Evolutionary conservation across 2,329 filamentous ascomycete genomes (phyloP).

Genomic region (Ascochyta pisi): DNA sequence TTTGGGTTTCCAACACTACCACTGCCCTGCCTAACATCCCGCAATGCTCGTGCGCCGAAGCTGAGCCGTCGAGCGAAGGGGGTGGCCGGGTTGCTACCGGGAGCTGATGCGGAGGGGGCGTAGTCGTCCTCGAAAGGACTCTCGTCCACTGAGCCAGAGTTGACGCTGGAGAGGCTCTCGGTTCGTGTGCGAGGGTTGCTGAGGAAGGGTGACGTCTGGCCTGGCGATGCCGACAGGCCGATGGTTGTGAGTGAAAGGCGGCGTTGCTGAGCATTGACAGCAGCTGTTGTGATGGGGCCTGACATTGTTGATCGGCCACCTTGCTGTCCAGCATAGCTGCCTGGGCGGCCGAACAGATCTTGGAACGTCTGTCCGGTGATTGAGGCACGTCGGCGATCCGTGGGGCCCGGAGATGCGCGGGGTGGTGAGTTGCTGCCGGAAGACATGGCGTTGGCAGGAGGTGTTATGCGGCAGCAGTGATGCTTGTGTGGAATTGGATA

Average conservation of each 20-base stretch:
- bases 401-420: constrained; percentile 44
- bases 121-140: constrained; percentile 63
- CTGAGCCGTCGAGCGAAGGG: constrained; percentile 87
- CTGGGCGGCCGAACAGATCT: constrained; percentile 54
- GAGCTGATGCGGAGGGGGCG: constrained; percentile 58
- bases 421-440: constrained; percentile 51
- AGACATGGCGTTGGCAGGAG: constrained; percentile 40
- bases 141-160: constrained; percentile 57
- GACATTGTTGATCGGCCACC: constrained; percentile 42
- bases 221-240: constrained; percentile 54
- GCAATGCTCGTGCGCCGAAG: constrained; percentile 82
- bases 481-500: not conserved
- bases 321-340: constrained; percentile 44
- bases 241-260: constrained; percentile 59
- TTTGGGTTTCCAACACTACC: constrained; percentile 63
- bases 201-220: constrained; percentile 52
- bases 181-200: constrained; percentile 48
- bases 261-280: constrained; percentile 57
- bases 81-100: constrained; percentile 68
- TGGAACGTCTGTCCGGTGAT: constrained; percentile 58
- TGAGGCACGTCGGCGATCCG: constrained; percentile 54
- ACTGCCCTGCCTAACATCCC: constrained; percentile 68
- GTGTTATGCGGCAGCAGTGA: constrained; percentile 3
- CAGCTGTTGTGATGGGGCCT: constrained; percentile 57
- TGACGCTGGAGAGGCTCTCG: constrained; percentile 57